Evolutionary conservation across 371 early-diverging fungal genomes (phyloP).

Genomic region (Mucor piriformis): DNA sequence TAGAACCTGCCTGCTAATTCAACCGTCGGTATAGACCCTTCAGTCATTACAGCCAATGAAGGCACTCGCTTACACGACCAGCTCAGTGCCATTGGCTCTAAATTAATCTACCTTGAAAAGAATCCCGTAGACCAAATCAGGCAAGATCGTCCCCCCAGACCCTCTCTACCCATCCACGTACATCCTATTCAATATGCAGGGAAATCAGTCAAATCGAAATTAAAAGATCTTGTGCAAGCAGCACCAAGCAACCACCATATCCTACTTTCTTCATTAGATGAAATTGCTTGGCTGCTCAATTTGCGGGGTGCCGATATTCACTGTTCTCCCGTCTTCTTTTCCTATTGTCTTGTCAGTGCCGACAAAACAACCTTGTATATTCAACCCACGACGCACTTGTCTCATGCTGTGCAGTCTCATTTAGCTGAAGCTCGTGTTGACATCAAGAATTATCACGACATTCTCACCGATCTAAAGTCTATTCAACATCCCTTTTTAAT

Average conservation of each 20-base stretch:
- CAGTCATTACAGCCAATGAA: slow-evolving; percentile 58
- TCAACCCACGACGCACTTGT: slow-evolving; percentile 59
- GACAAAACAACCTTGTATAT: slow-evolving; percentile 76
- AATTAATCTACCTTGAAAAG: slow-evolving; percentile 53
- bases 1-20: slow-evolving; percentile 63
- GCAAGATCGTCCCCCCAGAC: slow-evolving; percentile 65
- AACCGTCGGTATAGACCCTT: slow-evolving; percentile 83
- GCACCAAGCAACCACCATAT: slow-evolving; percentile 56
- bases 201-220: slow-evolving; percentile 11
- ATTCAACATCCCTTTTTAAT: not conserved
- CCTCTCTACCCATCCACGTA: slow-evolving; percentile 60
- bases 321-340: slow-evolving; percentile 97
- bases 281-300: slow-evolving; percentile 96
- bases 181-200: slow-evolving; percentile 77
- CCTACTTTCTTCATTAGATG: slow-evolving; percentile 85
- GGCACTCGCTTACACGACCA: slow-evolving; percentile 9
- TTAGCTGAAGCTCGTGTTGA: slow-evolving; percentile 29
- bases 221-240: not conserved
- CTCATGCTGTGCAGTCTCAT: slow-evolving; percentile 62
- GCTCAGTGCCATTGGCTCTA: slow-evolving; percentile 32
- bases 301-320: slow-evolving; percentile 95
- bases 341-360: slow-evolving; percentile 91
- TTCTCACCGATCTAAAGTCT: slow-evolving; percentile 6
- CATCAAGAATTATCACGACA: slow-evolving; percentile 7
- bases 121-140: slow-evolving; percentile 84